A percentile compares a stretch with the other conserved stretches of the same genome.
These are phyloP conservation scores for Suillus subalutaceus DNA, from an alignment of 768 basidiomycete species.

Conservation along the genomic window DNA sequence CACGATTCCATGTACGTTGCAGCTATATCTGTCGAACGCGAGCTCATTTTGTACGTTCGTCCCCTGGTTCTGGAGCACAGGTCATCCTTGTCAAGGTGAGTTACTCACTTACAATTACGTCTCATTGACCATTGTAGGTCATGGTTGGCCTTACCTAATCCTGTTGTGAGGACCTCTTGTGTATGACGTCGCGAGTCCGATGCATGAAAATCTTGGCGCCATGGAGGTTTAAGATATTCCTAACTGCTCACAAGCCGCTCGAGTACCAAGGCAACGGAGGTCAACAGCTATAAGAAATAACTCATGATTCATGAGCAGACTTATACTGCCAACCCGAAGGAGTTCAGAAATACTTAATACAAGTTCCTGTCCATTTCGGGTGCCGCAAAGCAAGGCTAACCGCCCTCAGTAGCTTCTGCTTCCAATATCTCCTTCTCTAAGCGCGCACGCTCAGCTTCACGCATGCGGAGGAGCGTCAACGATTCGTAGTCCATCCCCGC, in stretches of 20 bases:
- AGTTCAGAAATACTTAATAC: neutral
- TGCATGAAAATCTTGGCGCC: too few relatives aligned
- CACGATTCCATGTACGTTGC: neutral
- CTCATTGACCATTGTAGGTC: neutral
- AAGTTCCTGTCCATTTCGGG: too few relatives aligned
- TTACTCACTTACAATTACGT: neutral
- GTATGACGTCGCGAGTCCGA: neutral
- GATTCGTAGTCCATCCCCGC: slow-evolving; percentile 75
- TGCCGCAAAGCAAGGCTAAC: neutral
- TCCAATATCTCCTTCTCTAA: slow-evolving; percentile 79
- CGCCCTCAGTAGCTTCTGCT: slow-evolving; percentile 54
- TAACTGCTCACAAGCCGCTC: too few relatives aligned
- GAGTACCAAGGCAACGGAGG: too few relatives aligned
- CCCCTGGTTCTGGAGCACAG: too few relatives aligned
- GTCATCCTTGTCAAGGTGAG: neutral
- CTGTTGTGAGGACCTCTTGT: neutral
- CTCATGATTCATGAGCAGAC: neutral
- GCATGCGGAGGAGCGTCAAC: slow-evolving; percentile 75
- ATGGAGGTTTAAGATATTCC: too few relatives aligned
- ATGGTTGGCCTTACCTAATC: neutral
- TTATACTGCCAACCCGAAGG: neutral
- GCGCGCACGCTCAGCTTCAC: slow-evolving; percentile 79
- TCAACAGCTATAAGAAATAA: neutral
- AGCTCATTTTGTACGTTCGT: neutral
- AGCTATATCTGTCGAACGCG: neutral